Conservation (phyloP, 2,329 filamentous ascomycete species). For the Trichoderma sp. region DNA sequence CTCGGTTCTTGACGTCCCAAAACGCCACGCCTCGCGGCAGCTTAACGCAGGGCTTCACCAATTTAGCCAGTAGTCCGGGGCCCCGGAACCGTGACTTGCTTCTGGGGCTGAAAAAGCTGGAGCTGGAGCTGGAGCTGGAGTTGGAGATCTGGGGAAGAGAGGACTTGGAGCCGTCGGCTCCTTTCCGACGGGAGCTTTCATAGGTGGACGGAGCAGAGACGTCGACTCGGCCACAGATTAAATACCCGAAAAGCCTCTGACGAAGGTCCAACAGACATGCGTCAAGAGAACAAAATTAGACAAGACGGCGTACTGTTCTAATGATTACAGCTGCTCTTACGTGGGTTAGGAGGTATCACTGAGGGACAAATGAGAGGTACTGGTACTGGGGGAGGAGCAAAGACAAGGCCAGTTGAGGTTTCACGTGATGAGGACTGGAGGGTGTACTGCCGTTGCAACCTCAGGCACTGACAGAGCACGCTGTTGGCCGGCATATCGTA, state of each 20-base stretch:
- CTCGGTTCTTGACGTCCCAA: neutral
- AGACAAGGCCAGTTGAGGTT: neutral
- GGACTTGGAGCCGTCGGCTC: neutral
- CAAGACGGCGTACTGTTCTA: neutral
- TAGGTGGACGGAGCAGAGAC: neutral
- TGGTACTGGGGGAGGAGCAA: neutral
- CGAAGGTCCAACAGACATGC: neutral
- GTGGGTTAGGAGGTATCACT: neutral
- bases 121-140: neutral
- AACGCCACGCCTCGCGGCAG: neutral
- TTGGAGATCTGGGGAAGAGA: constrained; percentile 5
- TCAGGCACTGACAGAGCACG: neutral
- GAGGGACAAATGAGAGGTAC: neutral
- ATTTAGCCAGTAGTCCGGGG: neutral
- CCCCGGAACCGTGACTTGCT: neutral
- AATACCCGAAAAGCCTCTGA: neutral
- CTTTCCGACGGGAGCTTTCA: neutral
- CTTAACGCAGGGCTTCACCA: neutral
- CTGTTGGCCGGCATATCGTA: neutral
- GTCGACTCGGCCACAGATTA: neutral
- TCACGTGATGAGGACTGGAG: neutral
- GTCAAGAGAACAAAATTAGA: neutral
- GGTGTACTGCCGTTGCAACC: neutral
- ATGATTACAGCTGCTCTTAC: neutral
- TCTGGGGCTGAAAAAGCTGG: constrained; percentile 5